Evolutionary conservation across 2,329 filamentous ascomycete genomes (phyloP).

Genomic region (Cladosporium phlei): DNA sequence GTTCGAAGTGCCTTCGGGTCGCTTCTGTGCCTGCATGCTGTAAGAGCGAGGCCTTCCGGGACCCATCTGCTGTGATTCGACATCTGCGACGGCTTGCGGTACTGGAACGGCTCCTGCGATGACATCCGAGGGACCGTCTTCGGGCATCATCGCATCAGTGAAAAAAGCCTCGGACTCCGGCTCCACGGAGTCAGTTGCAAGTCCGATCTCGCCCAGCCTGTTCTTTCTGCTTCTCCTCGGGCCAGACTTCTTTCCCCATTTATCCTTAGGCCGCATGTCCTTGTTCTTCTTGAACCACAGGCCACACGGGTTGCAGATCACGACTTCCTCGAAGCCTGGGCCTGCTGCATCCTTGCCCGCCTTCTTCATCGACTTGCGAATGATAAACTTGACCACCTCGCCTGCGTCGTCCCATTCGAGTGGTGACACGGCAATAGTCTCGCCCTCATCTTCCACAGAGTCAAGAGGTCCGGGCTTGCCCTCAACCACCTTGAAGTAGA

Average conservation of each 20-base stretch:
- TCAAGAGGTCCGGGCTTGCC: constrained; percentile 67
- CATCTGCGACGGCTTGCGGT: background rate
- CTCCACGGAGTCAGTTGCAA: constrained; percentile 27
- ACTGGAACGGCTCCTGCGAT: background rate
- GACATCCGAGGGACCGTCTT: constrained; percentile 18
- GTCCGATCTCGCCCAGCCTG: constrained; percentile 15
- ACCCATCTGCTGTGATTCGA: background rate
- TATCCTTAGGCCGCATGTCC: constrained; percentile 72
- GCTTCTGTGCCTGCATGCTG: constrained; percentile 41
- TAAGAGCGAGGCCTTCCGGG: constrained; percentile 43
- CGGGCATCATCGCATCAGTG: constrained; percentile 26
- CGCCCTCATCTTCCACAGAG: constrained; percentile 66
- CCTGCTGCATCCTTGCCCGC: constrained; percentile 26
- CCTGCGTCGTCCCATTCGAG: constrained; percentile 57
- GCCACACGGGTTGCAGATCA: constrained; percentile 92
- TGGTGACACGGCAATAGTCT: constrained; percentile 68
- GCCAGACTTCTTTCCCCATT: constrained; percentile 59
- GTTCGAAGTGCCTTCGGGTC: constrained; percentile 28
- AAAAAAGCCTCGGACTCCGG: constrained; percentile 31
- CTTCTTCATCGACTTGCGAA: constrained; percentile 73
- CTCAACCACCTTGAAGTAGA: constrained; percentile 71
- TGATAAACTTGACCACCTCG: constrained; percentile 61
- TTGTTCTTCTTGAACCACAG: constrained; percentile 91
- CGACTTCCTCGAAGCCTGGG: constrained; percentile 60
- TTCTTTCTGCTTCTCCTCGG: constrained; percentile 27